Evolutionary conservation across 257 asterid species (phyloP), one percentile per base, ranked within the genome.

Genomic region (Cruciata laevipes): DNA sequence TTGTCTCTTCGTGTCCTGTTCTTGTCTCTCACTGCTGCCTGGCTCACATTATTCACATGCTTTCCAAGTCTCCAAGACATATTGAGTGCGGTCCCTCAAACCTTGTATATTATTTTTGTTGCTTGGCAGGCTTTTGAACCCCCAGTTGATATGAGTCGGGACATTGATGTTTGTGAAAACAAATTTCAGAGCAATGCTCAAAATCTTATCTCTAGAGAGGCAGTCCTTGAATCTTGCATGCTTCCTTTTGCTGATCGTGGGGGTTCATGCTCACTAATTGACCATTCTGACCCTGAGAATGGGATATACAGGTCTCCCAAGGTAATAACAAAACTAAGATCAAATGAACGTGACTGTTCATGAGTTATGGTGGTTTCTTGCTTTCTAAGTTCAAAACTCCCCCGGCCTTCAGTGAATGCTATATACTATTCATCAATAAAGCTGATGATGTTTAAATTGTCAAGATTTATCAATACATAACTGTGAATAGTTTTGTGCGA

Each of bases 91-190:
- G 57, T 52, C 21, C 14, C 24, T 31, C 61, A 3, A 21, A 60
- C 17, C 71, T n/a, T 16, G 16, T 20, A 33, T 37, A 53, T 16
- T 37, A 49, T 63, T 56, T 65, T 73, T 67, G 70, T 68, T 71
- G 62, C 61, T 85, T 76, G 68, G 77, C 85, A 93, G 99, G 87
- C 90, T 65, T 93, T 93, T 85, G 99, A 93, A 65, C 97, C 97
- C 71, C 99, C 99, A 27, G 69, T 93, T 78, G 97, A 93, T 76
- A 73, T 93, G 89, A 90, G 87, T 72, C 78, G 76, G 79, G 89
- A 79, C 69, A 47, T 69, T 72, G 75, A 81, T 74, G 71, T 69
- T 68, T 75, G 83, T 74, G 86, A 83, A 55, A 81, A 77, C 33
- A 85, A 75, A 70, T 64, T 37, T 56, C 77, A n/a, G 64, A 78